Evolutionary conservation across 2,329 filamentous ascomycete species (phyloP), one percentile per base, ranked within the genome.

Genomic region (Alternaria sp.): DNA sequence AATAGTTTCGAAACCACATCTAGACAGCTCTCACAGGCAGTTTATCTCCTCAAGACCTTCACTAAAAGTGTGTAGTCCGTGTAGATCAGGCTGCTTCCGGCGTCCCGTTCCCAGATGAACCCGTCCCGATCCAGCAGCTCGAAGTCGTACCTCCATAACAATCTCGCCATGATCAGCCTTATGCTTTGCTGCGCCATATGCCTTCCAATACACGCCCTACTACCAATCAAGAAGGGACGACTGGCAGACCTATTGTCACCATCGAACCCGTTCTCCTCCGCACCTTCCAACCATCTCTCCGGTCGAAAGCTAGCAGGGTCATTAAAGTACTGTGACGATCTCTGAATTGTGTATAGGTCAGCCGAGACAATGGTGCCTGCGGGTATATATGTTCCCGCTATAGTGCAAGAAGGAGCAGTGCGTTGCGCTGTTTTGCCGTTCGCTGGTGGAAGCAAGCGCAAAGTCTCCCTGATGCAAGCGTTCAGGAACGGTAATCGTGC

Each of bases 151-250:
- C 18, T 52, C 36, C 36, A 52, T 20, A 52, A 9, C 26, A 52
- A 24, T 42, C 16, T 52, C 16, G 49, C 38, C 24, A 42, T 52
- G n/a, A 52, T 52, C 8, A 52, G 49, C 24, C 36, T n/a, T 30
- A 52, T 52, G n/a, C 36, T 52, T n/a, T 52, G 49, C 12, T 52
- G 49, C 24, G 49, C 49, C 49, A 52, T 52, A 16, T 52, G 49
- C 11, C 49, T 42, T 32, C 38, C 49, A 8, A 52, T 52, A 16
- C 49, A 52, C 1, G 36, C 49, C 11, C 49, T 26, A 28, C 49
- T 52, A 20, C 49, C 49, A 32, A 52, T 52, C 38, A 52, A 22
- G 26, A 52, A 52, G 8, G 49, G 49, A 32, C 49, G 49, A 22
- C 49, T 52, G 6, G 38, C 49, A 32, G 49, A 52, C 24, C 38